Evolutionary conservation across 2,329 filamentous ascomycete species (phyloP).

Genomic region (Fusarium lyarnte): DNA sequence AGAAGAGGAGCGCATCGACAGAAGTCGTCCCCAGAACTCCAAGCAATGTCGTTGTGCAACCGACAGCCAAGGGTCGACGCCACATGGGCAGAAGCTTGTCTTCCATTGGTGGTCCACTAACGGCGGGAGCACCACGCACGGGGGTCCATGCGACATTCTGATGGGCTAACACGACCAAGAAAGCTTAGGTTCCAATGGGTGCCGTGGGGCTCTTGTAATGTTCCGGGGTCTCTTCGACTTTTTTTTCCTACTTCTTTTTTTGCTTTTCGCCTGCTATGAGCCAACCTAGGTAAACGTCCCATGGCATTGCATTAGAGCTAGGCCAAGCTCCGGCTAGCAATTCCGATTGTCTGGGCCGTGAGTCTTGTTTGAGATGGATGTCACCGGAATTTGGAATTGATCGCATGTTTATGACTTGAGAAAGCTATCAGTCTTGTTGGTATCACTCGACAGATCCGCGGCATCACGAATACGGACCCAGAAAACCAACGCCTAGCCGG

Average conservation of each 20-base stretch:
- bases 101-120: slow-evolving; percentile 47
- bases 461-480: not conserved
- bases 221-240: not conserved
- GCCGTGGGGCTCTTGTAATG: slow-evolving; percentile 22
- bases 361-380: slow-evolving; percentile 2
- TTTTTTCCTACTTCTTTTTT: not conserved
- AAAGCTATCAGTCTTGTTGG: not conserved
- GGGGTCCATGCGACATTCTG: slow-evolving; percentile 42
- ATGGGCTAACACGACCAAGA: slow-evolving; percentile 42
- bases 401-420: slow-evolving; percentile 10
- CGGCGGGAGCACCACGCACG: slow-evolving; percentile 45
- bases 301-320: not conserved
- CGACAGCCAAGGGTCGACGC: slow-evolving; percentile 40
- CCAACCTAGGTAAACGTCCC: not conserved
- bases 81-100: slow-evolving; percentile 43
- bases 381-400: not conserved
- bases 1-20: slow-evolving; percentile 12
- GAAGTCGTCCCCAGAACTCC: not conserved
- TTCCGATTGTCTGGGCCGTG: slow-evolving; percentile 25
- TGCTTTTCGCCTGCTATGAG: not conserved
- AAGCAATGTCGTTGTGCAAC: slow-evolving; percentile 21
- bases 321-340: slow-evolving; percentile 20
- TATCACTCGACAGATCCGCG: not conserved
- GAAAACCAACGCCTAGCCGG: not conserved
- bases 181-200: not conserved